phyloP scores from a whole-genome alignment of 768 basidiomycete genomes.

The Boletus patriciae region DNA sequence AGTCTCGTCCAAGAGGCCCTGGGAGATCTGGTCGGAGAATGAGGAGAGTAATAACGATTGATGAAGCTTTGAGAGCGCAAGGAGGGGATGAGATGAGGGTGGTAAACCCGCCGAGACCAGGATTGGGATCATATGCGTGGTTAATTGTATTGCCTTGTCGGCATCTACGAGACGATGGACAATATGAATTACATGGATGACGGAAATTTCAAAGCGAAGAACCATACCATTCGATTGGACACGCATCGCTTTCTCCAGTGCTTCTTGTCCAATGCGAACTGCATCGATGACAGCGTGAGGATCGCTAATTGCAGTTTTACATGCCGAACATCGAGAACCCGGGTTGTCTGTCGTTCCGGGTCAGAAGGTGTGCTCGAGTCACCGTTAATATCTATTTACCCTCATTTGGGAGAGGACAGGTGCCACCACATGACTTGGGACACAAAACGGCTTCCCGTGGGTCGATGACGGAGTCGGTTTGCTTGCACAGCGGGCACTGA shows the following conservation, averaged over 20 bases:
- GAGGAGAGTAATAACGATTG: slow-evolving; percentile 62
- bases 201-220: not conserved
- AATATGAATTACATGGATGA: not conserved
- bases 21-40: slow-evolving; percentile 41
- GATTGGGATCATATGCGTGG: slow-evolving; percentile 64
- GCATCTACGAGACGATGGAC: slow-evolving; percentile 45
- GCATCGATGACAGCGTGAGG: slow-evolving; percentile 61
- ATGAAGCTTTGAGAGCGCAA: slow-evolving; percentile 71
- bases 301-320: slow-evolving; percentile 48
- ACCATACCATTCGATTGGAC: slow-evolving; percentile 59
- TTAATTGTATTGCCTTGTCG: slow-evolving; percentile 54
- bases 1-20: slow-evolving; percentile 59
- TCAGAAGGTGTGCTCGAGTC: not conserved
- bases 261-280: slow-evolving; percentile 69
- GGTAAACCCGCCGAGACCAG: slow-evolving; percentile 58
- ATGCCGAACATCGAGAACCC: slow-evolving; percentile 53
- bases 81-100: slow-evolving; percentile 73
- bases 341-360: slow-evolving; percentile 42
- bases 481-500: slow-evolving; percentile 57
- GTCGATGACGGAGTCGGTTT: slow-evolving; percentile 42
- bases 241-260: slow-evolving; percentile 64
- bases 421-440: slow-evolving; percentile 65
- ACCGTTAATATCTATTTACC: slow-evolving; percentile 38
- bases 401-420: slow-evolving; percentile 59
- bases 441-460: slow-evolving; percentile 70